Evolutionary conservation across 192 early-diverging fungal species (phyloP), one percentile per base, ranked within the genome.

Genomic region (Backusella circina): DNA sequence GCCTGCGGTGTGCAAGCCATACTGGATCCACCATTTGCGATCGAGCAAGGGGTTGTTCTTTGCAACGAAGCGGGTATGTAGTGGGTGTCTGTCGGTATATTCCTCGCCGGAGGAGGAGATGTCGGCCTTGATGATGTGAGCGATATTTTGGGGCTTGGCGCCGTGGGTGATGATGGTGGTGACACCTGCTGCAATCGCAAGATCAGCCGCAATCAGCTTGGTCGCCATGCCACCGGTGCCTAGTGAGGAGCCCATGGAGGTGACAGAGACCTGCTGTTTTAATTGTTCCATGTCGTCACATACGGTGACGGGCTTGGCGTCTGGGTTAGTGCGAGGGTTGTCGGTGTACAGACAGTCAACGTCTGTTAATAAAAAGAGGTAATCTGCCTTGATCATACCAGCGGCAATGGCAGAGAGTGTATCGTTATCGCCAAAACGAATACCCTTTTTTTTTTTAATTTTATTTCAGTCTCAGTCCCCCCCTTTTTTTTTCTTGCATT

Each of bases 221-320:
- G 98, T 99, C 0, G 92, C 90, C 98, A 99, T 99, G 68, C 98
- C 98, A 72, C 98, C 98, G 0, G 98, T 99, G 38, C 98, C 98
- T 6, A 98, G 84, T 2, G 93, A 88, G 13, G 94, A 94, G 32
- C 98, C 97, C 9, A 92, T 87, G 3, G 95, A 88, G 0, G 92
- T 86, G 23, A 99, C 94, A 23, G 87, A 91, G 5, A 98, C 89
- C 84, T 92, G 80, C n/a, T 93, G 91, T 71, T 88, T 88, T 71
- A 98, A 83, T 36, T 89, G 85, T 18, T 85, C 80, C 83, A 99
- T 92, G 82, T 99, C 95, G 31, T 93, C 88, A 51, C 97, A 96
- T 21, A 94, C 85, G 23, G 90, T 79, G 5, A 99, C 91, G 1
- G 94, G 91, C 77, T 89, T 89, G 35, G 98, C 97, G 54, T 91